Conservation (phyloP, 805 yeast species). For the Saturnispora silvae region DNA sequence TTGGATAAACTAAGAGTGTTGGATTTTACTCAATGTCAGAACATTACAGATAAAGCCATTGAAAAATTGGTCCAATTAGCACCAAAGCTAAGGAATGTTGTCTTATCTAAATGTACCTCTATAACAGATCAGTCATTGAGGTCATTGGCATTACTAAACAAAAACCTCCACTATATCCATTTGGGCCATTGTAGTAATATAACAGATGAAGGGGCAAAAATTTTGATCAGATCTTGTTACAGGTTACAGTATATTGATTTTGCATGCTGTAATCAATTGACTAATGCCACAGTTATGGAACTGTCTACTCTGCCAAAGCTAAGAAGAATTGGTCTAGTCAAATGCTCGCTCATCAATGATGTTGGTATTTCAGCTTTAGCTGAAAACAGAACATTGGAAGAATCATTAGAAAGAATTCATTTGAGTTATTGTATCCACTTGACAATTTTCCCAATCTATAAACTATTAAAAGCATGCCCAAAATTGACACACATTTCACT, state of each 20-base stretch:
- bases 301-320: conserved; percentile 68
- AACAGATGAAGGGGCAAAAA: conserved; percentile 78
- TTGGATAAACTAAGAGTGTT: conserved; percentile 66
- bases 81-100: conserved; percentile 80
- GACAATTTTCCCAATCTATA: conserved; percentile 66
- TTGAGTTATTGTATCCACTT: conserved; percentile 81
- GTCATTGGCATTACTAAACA: conserved; percentile 62
- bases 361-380: conserved; percentile 65
- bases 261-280: conserved; percentile 86
- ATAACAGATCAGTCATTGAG: conserved; percentile 74
- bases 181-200: conserved; percentile 88
- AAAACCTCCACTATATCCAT: conserved; percentile 79
- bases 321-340: conserved; percentile 87
- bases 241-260: conserved; percentile 86
- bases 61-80: conserved; percentile 63
- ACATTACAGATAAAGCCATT: conserved; percentile 70
- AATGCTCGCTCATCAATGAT: conserved; percentile 81
- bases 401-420: conserved; percentile 85
- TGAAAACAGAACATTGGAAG: conserved; percentile 47
- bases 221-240: conserved; percentile 65
- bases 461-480: conserved; percentile 70
- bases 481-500: conserved; percentile 80
- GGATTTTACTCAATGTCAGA: conserved; percentile 76
- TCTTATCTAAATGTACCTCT: conserved; percentile 77
- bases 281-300: conserved; percentile 71